phyloP scores from a whole-genome alignment of 1,139 yeast genomes.

The Nakaseomyces glabratus region DNA sequence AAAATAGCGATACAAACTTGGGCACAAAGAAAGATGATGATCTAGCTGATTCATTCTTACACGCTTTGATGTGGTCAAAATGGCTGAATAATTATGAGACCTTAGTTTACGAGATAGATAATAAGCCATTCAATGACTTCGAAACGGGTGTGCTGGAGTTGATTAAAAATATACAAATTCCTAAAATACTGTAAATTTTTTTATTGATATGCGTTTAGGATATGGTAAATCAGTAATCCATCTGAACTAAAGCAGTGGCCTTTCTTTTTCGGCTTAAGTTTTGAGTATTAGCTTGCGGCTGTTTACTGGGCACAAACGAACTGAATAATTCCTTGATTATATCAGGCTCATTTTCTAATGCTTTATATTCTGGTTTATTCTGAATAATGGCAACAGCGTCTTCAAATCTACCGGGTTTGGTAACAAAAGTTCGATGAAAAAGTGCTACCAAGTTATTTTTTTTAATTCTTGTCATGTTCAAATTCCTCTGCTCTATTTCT shows the following conservation, averaged over 20 bases:
- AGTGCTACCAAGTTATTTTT: constrained; percentile 34
- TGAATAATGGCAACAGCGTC: constrained; percentile 30
- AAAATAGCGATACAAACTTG: constrained; percentile 9
- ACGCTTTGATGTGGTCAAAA: constrained; percentile 44
- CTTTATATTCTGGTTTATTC: constrained; percentile 31
- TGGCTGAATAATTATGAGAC: constrained; percentile 32
- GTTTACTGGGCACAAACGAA: constrained; percentile 14
- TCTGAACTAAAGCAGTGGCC: too few species aligned
- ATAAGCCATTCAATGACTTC: neutral
- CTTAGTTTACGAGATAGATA: neutral
- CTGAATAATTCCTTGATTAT: constrained; percentile 19
- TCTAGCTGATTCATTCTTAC: constrained; percentile 49
- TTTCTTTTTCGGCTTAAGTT: neutral
- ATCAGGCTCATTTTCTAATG: constrained; percentile 32
- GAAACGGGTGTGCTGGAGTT: too few species aligned
- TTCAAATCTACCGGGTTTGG: constrained; percentile 34
- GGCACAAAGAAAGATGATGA: constrained; percentile 47
- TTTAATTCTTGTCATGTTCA: constrained; percentile 31
- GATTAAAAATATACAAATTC: too few species aligned
- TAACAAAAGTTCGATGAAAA: constrained; percentile 32
- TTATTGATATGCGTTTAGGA: too few species aligned
- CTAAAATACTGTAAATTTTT: too few species aligned
- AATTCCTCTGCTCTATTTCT: constrained; percentile 31
- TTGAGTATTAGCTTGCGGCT: neutral
- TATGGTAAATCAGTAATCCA: too few species aligned